phyloP scores from a whole-genome alignment of 2,329 filamentous ascomycete genomes.

The Ilyonectria sp. region DNA sequence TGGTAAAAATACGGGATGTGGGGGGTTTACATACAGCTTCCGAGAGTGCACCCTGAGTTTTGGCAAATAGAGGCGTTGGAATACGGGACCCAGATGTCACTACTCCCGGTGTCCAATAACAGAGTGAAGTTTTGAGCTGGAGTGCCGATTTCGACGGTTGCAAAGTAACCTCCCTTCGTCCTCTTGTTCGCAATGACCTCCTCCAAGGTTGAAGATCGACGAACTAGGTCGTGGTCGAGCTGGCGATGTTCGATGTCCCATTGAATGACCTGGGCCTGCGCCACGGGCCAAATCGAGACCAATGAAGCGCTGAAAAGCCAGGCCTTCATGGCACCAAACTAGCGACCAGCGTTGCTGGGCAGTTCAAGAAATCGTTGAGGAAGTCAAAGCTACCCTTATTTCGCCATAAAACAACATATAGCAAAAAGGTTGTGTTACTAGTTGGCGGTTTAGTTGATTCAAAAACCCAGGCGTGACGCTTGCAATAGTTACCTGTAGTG shows the following conservation, averaged over 20 bases:
- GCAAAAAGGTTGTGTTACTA: slow-evolving; percentile 2
- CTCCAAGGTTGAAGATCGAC: slow-evolving; percentile 58
- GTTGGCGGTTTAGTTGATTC: slow-evolving; percentile 8
- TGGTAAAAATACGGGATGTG: not conserved
- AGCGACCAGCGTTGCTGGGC: slow-evolving; percentile 5
- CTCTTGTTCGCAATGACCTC: slow-evolving; percentile 62
- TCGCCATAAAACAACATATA: slow-evolving; percentile 21
- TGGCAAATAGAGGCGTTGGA: slow-evolving; percentile 58
- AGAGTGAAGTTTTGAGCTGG: slow-evolving; percentile 70
- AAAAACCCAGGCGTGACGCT: not conserved
- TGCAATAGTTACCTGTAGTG: slow-evolving; percentile 17
- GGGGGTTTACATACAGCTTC: slow-evolving; percentile 60
- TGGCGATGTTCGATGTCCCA: slow-evolving; percentile 63
- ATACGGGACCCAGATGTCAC: slow-evolving; percentile 74
- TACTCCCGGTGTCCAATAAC: slow-evolving; percentile 76
- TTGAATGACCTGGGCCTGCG: slow-evolving; percentile 57
- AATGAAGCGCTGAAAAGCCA: slow-evolving; percentile 38
- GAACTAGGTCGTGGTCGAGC: slow-evolving; percentile 49
- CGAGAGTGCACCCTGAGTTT: slow-evolving; percentile 57
- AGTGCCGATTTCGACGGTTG: slow-evolving; percentile 70
- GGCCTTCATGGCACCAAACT: slow-evolving; percentile 44
- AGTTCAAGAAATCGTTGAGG: not conserved
- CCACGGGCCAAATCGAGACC: slow-evolving; percentile 43
- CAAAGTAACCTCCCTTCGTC: slow-evolving; percentile 67
- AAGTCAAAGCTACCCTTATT: not conserved